These are phyloP conservation scores for Ceriops tagal DNA, from an alignment of 345 rosid species.

Conservation along the genomic window DNA sequence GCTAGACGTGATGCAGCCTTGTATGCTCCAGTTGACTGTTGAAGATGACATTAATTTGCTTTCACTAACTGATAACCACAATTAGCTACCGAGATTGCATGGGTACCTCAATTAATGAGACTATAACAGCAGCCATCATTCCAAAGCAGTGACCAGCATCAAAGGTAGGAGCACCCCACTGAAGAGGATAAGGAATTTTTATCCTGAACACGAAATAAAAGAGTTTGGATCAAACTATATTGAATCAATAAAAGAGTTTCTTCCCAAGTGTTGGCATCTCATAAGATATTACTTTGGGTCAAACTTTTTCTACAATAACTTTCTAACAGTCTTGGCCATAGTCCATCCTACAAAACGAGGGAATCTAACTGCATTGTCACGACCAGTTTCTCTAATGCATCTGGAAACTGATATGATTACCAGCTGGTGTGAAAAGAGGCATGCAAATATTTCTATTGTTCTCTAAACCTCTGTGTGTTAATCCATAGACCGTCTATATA, in stretches of 20 bases:
- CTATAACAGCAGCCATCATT: constrained; percentile 96
- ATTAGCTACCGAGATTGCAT: background rate
- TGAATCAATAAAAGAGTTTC: background rate
- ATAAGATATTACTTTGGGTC: background rate
- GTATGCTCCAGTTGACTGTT: constrained; percentile 91
- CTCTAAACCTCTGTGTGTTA: background rate
- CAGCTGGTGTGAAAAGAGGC: no score
- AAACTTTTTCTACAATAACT: background rate
- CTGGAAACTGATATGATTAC: no score
- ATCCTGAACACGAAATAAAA: constrained; percentile 49
- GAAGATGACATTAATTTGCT: constrained; percentile 11
- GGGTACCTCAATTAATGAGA: constrained; percentile 83
- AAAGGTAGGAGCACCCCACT: constrained; percentile 99
- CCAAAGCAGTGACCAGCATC: constrained; percentile 98
- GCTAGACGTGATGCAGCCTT: constrained; percentile 96
- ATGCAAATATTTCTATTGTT: no score
- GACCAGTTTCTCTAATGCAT: no score
- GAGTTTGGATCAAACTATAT: background rate
- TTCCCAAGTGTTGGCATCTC: background rate
- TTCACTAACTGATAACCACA: background rate
- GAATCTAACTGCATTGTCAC: no score
- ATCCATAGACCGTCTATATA: background rate
- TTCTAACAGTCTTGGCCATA: no score
- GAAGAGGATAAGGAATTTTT: constrained; percentile 95
- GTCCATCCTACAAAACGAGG: no score